phyloP scores from a whole-genome alignment of 306 rosid species.

The Biancaea sappan region DNA sequence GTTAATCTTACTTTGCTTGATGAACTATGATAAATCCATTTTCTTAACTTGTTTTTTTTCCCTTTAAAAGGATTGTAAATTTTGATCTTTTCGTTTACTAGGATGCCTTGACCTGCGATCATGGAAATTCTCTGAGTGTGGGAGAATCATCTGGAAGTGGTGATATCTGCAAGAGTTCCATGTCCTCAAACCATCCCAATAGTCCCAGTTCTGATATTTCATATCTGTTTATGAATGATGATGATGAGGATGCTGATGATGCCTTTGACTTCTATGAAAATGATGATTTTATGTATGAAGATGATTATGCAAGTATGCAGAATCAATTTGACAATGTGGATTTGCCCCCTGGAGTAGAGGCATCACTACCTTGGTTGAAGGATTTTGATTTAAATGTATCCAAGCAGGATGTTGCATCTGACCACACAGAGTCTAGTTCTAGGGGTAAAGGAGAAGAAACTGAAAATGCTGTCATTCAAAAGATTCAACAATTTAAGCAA shows the following conservation, averaged over 20 bases:
- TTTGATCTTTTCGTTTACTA: slow-evolving; percentile 32
- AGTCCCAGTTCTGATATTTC: slow-evolving; percentile 51
- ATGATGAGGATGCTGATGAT: slow-evolving; percentile 47
- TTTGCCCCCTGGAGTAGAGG: slow-evolving; percentile 85
- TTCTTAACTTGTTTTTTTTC: slow-evolving; percentile 8
- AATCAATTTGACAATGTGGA: slow-evolving; percentile 75
- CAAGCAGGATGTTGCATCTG: slow-evolving; percentile 33
- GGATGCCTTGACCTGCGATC: slow-evolving; percentile 43
- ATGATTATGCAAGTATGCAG: slow-evolving; percentile 52
- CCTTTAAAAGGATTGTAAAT: slow-evolving; percentile 18
- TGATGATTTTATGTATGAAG: slow-evolving; percentile 44
- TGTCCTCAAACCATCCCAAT: slow-evolving; percentile 49
- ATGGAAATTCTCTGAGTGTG: slow-evolving; percentile 42
- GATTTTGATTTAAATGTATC: slow-evolving; percentile 41
- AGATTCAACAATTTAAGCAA: slow-evolving; percentile 52
- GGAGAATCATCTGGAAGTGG: slow-evolving; percentile 51
- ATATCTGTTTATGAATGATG: slow-evolving; percentile 36
- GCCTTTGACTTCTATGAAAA: slow-evolving; percentile 41
- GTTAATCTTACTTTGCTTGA: slow-evolving; percentile 1
- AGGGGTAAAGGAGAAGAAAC: slow-evolving; percentile 37
- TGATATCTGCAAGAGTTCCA: slow-evolving; percentile 54
- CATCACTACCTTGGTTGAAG: slow-evolving; percentile 71
- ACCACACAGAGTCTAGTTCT: slow-evolving; percentile 47
- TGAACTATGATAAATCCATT: not conserved
- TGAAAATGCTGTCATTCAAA: slow-evolving; percentile 29